These are phyloP conservation scores for Rosa persica DNA, from an alignment of 306 rosid genomes.

Conservation along the genomic window DNA sequence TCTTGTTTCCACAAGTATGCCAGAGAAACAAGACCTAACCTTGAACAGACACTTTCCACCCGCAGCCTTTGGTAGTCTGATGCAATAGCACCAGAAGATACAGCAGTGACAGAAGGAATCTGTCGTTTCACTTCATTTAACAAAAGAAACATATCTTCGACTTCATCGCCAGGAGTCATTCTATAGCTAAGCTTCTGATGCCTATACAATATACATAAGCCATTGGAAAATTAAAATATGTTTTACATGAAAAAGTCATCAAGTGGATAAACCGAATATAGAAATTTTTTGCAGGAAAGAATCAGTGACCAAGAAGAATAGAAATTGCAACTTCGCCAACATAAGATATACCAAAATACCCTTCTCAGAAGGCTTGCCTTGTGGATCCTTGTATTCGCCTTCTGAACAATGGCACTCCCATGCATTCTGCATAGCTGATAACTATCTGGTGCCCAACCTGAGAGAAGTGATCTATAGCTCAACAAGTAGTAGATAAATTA, in stretches of 20 bases:
- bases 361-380: conserved; percentile 67
- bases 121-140: conserved; percentile 81
- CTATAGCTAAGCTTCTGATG: conserved; percentile 84
- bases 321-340: conserved; percentile 23
- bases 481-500: neutral
- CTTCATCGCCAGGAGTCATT: conserved; percentile 88
- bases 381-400: conserved; percentile 90
- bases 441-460: conserved; percentile 99
- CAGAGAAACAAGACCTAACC: conserved; percentile 98
- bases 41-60: conserved; percentile 95
- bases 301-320: neutral
- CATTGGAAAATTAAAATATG: conserved; percentile 18
- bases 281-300: neutral
- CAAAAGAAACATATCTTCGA: conserved; percentile 87
- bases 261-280: neutral
- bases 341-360: conserved; percentile 34
- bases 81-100: conserved; percentile 97
- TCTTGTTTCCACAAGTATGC: conserved; percentile 98
- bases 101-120: conserved; percentile 79
- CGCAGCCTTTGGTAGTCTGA: conserved; percentile 96
- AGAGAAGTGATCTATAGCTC: conserved; percentile 30
- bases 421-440: conserved; percentile 83
- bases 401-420: conserved; percentile 94
- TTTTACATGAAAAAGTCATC: conserved; percentile 11
- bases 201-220: conserved; percentile 42